phyloP scores from a whole-genome alignment of 192 early-diverging fungal species.

The Coemansia sp. region DNA sequence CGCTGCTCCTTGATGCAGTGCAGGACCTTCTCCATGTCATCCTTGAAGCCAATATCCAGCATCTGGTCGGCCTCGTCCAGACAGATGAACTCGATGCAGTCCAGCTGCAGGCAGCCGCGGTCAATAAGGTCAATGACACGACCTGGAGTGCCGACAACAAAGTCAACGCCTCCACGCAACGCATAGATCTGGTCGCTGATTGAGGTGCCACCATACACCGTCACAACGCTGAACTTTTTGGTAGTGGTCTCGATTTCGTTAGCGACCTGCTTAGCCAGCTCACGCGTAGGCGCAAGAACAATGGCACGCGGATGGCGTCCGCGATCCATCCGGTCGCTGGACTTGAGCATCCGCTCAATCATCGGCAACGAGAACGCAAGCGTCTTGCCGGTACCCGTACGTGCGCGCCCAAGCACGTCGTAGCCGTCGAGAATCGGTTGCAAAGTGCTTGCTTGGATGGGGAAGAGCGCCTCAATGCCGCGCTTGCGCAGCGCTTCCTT shows the following conservation, averaged over 20 bases:
- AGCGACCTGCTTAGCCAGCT: constrained; percentile 85
- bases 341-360: constrained; percentile 68
- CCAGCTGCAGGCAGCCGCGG: constrained; percentile 71
- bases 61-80: constrained; percentile 97
- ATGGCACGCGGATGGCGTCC: constrained; percentile 64
- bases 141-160: constrained; percentile 95
- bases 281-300: constrained; percentile 88
- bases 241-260: constrained; percentile 69
- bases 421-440: constrained; percentile 60
- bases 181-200: constrained; percentile 83
- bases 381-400: constrained; percentile 98
- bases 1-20: constrained; percentile 82
- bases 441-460: constrained; percentile 91
- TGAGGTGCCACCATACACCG: constrained; percentile 88
- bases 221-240: constrained; percentile 61
- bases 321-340: constrained; percentile 18
- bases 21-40: constrained; percentile 86
- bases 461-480: constrained; percentile 83
- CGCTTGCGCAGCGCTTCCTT: constrained; percentile 65
- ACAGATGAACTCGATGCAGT: constrained; percentile 69
- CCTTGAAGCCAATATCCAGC: constrained; percentile 95
- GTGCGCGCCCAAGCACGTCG: constrained; percentile 92
- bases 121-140: constrained; percentile 79
- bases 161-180: constrained; percentile 77
- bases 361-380: constrained; percentile 92